Evolutionary conservation across 192 early-diverging fungal species (phyloP), one percentile per base, ranked within the genome.

Genomic region (Rhizoclosmatium globosum): DNA sequence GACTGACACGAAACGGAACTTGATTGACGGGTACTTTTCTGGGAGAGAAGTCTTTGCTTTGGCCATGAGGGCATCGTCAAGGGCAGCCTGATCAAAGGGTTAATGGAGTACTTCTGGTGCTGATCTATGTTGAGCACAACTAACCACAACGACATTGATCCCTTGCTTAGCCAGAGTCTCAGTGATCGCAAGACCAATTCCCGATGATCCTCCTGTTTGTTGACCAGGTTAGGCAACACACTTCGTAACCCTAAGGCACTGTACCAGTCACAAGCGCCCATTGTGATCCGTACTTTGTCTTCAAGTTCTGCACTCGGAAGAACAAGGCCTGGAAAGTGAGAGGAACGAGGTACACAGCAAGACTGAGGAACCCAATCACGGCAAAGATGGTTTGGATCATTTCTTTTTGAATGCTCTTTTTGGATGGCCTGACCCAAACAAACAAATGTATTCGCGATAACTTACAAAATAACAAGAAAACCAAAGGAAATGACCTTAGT

Each of bases 211-310:
- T 13, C 84, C 83, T 82, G 70, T 64, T 4, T 17, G 41, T 56
- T 38, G 0, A 21, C 17, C 19, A 76, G 47, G 61, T 42, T 48
- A 31, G 31, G n/a, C 46, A 41, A 39, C 3, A n/a, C 41, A n/a
- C 43, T 31, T 45, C 3, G 46, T 23, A 13, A 79, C 6, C 15
- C 38, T 62, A 61, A 53, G 6, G 9, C 4, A 44, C 21, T 38
- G 31, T 19, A 80, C 88, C 89, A 4, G 89, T 90, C 2, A 91
- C 89, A 15, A 91, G 73, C 21, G 89, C 89, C 89, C 89, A 68
- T 4, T 78, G 59, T 13, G 89, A 87, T 45, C 86, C 84, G 72
- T 91, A 91, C 69, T 87, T 87, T 50, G 82, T 76, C 71, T 87
- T 86, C 71, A 91, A 76, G 82, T 91, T 81, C 69, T 90, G 89